Evolutionary conservation across 106 monocot species (phyloP).

Genomic region (Apostasia ramifera): DNA sequence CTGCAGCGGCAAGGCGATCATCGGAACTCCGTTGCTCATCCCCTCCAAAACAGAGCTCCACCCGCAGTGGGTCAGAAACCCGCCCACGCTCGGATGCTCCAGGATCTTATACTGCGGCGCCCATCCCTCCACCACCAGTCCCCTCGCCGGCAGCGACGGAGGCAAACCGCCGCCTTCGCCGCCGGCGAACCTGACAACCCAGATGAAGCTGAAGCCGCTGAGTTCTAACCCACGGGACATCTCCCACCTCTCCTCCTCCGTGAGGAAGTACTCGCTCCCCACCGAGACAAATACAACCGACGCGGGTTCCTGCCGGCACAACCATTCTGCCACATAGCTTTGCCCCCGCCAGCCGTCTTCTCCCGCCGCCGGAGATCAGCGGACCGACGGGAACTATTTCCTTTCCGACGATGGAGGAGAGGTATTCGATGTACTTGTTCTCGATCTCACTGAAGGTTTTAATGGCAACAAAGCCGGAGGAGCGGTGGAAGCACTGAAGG

Average conservation of each 20-base stretch:
- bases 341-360: not conserved
- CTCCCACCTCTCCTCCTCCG: slow-evolving; percentile 40
- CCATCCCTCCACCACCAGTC: slow-evolving; percentile 53
- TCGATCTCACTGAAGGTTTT: slow-evolving; percentile 52
- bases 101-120: slow-evolving; percentile 55
- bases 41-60: slow-evolving; percentile 60
- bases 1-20: slow-evolving; percentile 48
- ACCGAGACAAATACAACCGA: slow-evolving; percentile 64
- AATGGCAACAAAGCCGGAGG: slow-evolving; percentile 35
- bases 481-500: slow-evolving; percentile 21
- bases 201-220: slow-evolving; percentile 38
- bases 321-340: slow-evolving; percentile 20
- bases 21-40: slow-evolving; percentile 33
- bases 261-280: slow-evolving; percentile 76
- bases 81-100: slow-evolving; percentile 32
- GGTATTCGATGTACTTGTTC: slow-evolving; percentile 35
- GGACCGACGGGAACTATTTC: slow-evolving; percentile 43
- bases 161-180: slow-evolving; percentile 8
- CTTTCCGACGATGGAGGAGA: slow-evolving; percentile 31
- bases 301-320: slow-evolving; percentile 15
- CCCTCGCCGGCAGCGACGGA: slow-evolving; percentile 8
- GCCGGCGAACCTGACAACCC: slow-evolving; percentile 39
- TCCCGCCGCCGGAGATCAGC: slow-evolving; percentile 12
- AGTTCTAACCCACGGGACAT: slow-evolving; percentile 46
- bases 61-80: slow-evolving; percentile 55